These are phyloP conservation scores for Diaporthe capsici DNA, from an alignment of 2,329 filamentous ascomycete genomes.

Conservation along the genomic window DNA sequence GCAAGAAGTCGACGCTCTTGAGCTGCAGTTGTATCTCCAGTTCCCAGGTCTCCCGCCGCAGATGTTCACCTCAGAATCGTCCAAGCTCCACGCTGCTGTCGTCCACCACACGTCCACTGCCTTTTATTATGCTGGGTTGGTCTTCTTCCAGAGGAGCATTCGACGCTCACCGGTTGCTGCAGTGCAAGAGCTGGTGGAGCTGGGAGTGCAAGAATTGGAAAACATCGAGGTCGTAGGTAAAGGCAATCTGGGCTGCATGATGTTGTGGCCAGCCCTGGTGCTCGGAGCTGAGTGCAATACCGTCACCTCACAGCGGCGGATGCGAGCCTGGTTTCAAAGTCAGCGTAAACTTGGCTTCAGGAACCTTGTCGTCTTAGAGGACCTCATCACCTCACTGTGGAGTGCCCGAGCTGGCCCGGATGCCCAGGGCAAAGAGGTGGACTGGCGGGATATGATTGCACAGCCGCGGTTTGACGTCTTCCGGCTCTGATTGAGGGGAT, in stretches of 20 bases:
- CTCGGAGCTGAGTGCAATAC: slow-evolving; percentile 52
- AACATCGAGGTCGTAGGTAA: not conserved
- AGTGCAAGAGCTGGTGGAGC: slow-evolving; percentile 16
- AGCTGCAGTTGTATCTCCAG: slow-evolving; percentile 25
- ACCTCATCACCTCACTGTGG: slow-evolving; percentile 39
- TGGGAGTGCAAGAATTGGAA: slow-evolving; percentile 10
- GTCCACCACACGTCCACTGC: slow-evolving; percentile 12
- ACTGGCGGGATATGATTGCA: slow-evolving; percentile 19
- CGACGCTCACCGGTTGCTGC: not conserved
- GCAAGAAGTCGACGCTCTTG: not conserved
- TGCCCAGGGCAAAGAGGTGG: not conserved
- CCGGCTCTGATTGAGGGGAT: not conserved
- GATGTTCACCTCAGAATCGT: not conserved
- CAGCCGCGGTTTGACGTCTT: slow-evolving; percentile 25
- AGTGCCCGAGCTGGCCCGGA: not conserved
- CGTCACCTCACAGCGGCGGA: slow-evolving; percentile 47
- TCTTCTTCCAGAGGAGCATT: slow-evolving; percentile 24
- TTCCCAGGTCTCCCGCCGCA: slow-evolving; percentile 14
- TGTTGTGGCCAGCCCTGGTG: slow-evolving; percentile 54
- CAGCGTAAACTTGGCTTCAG: slow-evolving; percentile 53
- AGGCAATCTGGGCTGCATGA: slow-evolving; percentile 48
- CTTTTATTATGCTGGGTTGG: slow-evolving; percentile 12
- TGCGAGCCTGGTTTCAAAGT: slow-evolving; percentile 50
- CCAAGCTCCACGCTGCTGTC: not conserved
- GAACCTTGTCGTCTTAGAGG: slow-evolving; percentile 50